A percentile compares a stretch with the other conserved stretches of the same genome.
phyloP scores from a whole-genome alignment of 495 filamentous ascomycete species.

The Penicillium cosmopolitanum region DNA sequence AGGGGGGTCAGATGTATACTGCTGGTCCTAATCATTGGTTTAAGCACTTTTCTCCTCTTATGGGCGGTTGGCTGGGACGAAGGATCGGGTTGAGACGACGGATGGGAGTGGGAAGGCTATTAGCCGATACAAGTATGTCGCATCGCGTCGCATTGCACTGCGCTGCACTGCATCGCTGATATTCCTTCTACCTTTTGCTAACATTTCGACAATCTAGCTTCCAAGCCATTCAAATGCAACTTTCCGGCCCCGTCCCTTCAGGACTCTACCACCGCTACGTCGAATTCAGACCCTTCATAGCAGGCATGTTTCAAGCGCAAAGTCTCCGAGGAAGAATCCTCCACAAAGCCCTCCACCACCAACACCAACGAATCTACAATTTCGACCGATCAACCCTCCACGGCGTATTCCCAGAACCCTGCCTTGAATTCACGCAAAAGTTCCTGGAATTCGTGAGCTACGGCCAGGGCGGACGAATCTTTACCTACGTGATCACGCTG shows the following conservation, averaged over 20 bases:
- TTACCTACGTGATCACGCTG: slow-evolving; percentile 89
- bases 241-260: slow-evolving; percentile 78
- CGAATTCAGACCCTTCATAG: slow-evolving; percentile 88
- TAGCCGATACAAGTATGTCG: slow-evolving; percentile 69
- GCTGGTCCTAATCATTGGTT: slow-evolving; percentile 76
- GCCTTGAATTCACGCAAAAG: slow-evolving; percentile 66
- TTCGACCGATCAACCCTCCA: slow-evolving; percentile 74
- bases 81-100: slow-evolving; percentile 57
- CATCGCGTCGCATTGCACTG: too few relatives aligned
- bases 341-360: slow-evolving; percentile 84
- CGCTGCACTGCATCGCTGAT: too few relatives aligned
- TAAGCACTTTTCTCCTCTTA: slow-evolving; percentile 85
- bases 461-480: slow-evolving; percentile 82
- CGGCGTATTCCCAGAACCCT: slow-evolving; percentile 61
- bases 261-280: slow-evolving; percentile 87
- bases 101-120: slow-evolving; percentile 54
- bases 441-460: slow-evolving; percentile 87
- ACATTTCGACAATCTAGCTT: slow-evolving; percentile 57
- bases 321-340: slow-evolving; percentile 79
- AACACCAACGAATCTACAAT: slow-evolving; percentile 87
- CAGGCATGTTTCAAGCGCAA: slow-evolving; percentile 78
- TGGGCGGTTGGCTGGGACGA: slow-evolving; percentile 81
- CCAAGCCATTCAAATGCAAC: slow-evolving; percentile 90
- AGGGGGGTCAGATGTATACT: slow-evolving; percentile 80
- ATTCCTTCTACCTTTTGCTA: not conserved